phyloP scores from a whole-genome alignment of 345 rosid genomes.

The Eucalyptus sp. region DNA sequence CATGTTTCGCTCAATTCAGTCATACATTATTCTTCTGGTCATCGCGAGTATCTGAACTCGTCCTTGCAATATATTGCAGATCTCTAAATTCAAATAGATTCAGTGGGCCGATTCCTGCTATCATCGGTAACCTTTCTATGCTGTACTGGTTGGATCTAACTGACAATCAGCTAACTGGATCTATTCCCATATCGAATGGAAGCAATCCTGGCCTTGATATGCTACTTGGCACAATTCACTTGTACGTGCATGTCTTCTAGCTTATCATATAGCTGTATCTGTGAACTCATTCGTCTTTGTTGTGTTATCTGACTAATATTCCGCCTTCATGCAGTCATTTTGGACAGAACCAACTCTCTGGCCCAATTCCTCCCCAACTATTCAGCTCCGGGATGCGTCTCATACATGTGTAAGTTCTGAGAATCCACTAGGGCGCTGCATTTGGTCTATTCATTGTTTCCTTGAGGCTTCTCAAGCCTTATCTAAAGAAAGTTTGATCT shows the following conservation, averaged over 20 bases:
- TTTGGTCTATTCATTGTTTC: not conserved
- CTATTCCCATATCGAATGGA: constrained; percentile 68
- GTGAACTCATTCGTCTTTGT: not conserved
- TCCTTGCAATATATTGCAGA: constrained; percentile 22
- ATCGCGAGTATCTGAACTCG: not conserved
- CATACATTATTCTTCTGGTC: not conserved
- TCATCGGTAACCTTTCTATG: constrained; percentile 45
- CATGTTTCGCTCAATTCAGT: not conserved
- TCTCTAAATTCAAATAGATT: constrained; percentile 68
- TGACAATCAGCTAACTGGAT: constrained; percentile 62
- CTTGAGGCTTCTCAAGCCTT: not conserved
- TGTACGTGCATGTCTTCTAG: constrained; percentile 33
- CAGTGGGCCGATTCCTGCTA: constrained; percentile 56
- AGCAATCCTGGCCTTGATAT: constrained; percentile 67
- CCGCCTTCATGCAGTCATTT: constrained; percentile 36
- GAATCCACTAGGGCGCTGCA: not conserved
- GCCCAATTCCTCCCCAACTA: constrained; percentile 42
- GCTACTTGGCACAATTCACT: constrained; percentile 58
- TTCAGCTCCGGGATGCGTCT: constrained; percentile 60
- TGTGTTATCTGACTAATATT: not conserved
- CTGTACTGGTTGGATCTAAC: constrained; percentile 85
- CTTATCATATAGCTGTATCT: not conserved
- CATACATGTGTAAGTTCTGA: constrained; percentile 58
- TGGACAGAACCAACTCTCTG: constrained; percentile 63
- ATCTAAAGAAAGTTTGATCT: not conserved